A percentile compares a stretch with the other conserved stretches of the same genome.
These are phyloP conservation scores for Pestalotiopsis sp. DNA, from an alignment of 2,329 filamentous ascomycete genomes.

Conservation along the genomic window DNA sequence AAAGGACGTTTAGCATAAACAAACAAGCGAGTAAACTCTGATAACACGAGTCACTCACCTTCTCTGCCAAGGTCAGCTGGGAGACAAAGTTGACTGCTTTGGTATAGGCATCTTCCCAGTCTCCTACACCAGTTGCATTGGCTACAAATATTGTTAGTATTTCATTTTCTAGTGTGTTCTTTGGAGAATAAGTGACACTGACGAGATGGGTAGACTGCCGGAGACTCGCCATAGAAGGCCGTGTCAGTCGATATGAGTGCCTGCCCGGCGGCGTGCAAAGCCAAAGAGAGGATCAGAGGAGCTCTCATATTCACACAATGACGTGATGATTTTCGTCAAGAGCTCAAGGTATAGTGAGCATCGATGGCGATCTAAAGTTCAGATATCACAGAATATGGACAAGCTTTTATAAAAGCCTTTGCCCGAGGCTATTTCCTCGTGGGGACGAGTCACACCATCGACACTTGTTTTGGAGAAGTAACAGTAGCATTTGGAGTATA, in stretches of 20 bases:
- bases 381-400: neutral
- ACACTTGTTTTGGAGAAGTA: neutral
- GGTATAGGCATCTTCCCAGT: slow-evolving; percentile 10
- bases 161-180: neutral
- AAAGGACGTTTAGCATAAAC: neutral
- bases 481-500: neutral
- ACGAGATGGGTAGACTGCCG: slow-evolving; percentile 3
- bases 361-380: neutral
- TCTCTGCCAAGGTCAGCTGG: slow-evolving; percentile 12
- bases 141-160: neutral
- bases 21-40: neutral
- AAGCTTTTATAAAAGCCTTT: neutral
- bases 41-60: neutral
- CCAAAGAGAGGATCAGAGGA: neutral
- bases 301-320: neutral
- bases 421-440: neutral
- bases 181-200: neutral
- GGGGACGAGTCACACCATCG: neutral
- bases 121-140: neutral
- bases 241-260: neutral
- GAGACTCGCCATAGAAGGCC: slow-evolving; percentile 2
- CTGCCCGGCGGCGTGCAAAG: neutral
- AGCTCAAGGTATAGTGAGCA: neutral
- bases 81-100: slow-evolving; percentile 7
- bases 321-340: neutral